Percentiles rank a stretch among this genome's conserved stretches.
Conservation (phyloP, 768 basidiomycete species). For the Sarcodon sp. region DNA sequence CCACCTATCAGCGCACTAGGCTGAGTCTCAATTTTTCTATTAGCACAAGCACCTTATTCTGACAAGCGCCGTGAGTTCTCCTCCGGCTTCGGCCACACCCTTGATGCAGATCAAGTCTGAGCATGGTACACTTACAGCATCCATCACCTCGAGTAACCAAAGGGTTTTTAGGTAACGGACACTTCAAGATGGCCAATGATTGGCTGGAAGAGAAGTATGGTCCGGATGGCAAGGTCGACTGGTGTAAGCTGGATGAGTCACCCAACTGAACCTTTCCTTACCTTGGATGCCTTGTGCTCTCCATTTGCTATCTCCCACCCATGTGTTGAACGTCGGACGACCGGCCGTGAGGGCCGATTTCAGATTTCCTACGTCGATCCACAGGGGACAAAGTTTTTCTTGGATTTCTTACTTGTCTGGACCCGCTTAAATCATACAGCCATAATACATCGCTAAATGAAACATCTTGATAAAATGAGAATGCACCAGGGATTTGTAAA, state of each 20-base stretch:
- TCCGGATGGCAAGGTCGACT: conserved; percentile 53
- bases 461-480: no score
- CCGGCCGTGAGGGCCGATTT: no score
- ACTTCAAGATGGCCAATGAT: conserved; percentile 78
- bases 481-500: no score
- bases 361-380: no score
- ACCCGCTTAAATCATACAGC: no score
- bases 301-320: no score
- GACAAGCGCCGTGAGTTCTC: conserved; percentile 49
- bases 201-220: conserved; percentile 82
- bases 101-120: conserved; percentile 14
- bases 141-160: conserved; percentile 74
- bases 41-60: conserved; percentile 76
- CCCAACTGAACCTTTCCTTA: no score
- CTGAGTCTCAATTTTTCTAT: background rate
- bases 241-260: conserved; percentile 34
- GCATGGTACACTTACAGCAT: conserved; percentile 36
- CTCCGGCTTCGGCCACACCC: conserved; percentile 5
- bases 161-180: conserved; percentile 83
- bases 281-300: no score
- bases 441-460: no score
- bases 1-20: background rate
- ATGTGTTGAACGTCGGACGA: no score
- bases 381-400: no score
- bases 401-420: no score